Base-by-base conservation (phyloP, 2,329 filamentous ascomycete species). In the Chalaropsis thielavioides region DNA sequence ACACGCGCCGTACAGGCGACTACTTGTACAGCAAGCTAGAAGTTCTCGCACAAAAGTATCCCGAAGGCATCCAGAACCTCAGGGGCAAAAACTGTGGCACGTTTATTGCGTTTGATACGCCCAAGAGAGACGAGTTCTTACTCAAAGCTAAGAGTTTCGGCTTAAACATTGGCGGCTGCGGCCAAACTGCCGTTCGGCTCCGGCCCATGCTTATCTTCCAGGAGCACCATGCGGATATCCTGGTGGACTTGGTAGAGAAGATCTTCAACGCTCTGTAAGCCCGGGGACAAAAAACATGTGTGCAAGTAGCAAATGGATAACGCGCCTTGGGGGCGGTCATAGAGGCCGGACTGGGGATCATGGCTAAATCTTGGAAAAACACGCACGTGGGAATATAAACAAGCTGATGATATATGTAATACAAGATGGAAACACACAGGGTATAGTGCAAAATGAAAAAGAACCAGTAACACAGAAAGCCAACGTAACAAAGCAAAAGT, bases 161-260 rank as follows among this genome's bases (percentile, higher is more conserved):
- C 68, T 77, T 96, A 73, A 96, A 96, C 77, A 89, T 96, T 73
- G 92, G 91, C 68, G 91, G 91, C 62, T 87, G 85, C 70, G 92
- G 92, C 15, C 80, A 81, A 71, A 79, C 72, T 64, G 90, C 92
- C 35, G 88, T 96, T 13, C 79, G 91, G 62, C 77, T 96, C 73
- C 79, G 91, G 71, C 92, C 91, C 54, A 96, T 96, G 92, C 77
- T 96, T 70, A 86, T 92, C 72, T 94, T 96, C 80, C 88, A 96
- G 83, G 83, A 90, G 81, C 84, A 88, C 74, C 92, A 97, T 76
- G 92, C 88, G 24, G 89, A 96, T 76, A 85, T 96, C 67, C 78
- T 96, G 70, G 75, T 95, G 61, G 90, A 89, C 70, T 82, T 81
- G 27, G 73, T 95, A 69, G 90, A 95, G 79, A 90, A 88, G 79